phyloP scores from a whole-genome alignment of 768 basidiomycete species.

The Termitomyces sp. region DNA sequence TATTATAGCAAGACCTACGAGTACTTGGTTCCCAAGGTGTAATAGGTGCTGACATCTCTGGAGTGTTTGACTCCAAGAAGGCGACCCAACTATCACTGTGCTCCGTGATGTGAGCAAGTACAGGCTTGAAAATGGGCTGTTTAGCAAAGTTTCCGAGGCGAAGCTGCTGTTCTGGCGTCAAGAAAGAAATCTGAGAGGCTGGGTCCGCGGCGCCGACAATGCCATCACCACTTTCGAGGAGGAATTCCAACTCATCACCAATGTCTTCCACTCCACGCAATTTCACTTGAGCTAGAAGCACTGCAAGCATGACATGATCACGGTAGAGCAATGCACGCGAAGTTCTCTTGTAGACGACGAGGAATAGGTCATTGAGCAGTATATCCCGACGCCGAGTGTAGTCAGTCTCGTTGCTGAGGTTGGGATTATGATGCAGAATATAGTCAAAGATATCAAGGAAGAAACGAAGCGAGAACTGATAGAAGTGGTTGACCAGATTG shows the following conservation, averaged over 20 bases:
- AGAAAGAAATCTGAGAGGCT: conserved; percentile 35
- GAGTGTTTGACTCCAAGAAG: conserved; percentile 62
- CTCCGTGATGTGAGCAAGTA: conserved; percentile 55
- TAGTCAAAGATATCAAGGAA: conserved; percentile 99
- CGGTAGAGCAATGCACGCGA: conserved; percentile 85
- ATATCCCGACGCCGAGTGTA: conserved; percentile 69
- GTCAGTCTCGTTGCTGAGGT: conserved; percentile 76
- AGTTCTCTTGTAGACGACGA: conserved; percentile 82
- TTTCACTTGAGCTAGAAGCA: conserved; percentile 87
- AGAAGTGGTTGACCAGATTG: conserved; percentile 93
- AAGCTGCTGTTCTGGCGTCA: conserved; percentile 63
- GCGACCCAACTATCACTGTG: conserved; percentile 63
- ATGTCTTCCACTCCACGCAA: conserved; percentile 76
- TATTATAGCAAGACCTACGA: conserved; percentile 46
- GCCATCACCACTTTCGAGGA: conserved; percentile 84
- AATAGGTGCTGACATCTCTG: conserved; percentile 73
- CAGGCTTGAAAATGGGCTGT: conserved; percentile 72
- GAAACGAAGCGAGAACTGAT: conserved; percentile 95
- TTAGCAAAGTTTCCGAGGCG: conserved; percentile 70
- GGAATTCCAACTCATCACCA: conserved; percentile 80
- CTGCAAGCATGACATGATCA: conserved; percentile 88
- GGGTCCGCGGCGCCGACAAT: conserved; percentile 32
- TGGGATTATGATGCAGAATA: conserved; percentile 87
- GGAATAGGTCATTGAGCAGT: conserved; percentile 83
- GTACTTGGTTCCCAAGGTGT: conserved; percentile 73